Base-by-base conservation (phyloP, 345 rosid species). In the Pistacia vera region DNA sequence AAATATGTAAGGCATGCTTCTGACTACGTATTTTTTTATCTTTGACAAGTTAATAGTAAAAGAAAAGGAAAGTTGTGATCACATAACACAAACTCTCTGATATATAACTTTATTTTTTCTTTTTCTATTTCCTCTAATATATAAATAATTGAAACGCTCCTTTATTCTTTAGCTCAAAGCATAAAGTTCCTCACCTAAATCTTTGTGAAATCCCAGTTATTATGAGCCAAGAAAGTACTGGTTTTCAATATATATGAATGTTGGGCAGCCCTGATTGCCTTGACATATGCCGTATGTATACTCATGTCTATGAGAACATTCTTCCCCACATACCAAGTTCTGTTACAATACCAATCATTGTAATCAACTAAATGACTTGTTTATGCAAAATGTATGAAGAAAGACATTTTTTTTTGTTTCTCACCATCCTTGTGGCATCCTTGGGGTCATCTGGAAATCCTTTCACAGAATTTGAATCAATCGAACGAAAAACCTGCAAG, bases 151-250 rank as follows among this genome's bases (percentile, higher is more conserved):
- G 41, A 25, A 28, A 11, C 0, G 0, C 5, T 41, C 25, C 41
- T 41, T 48, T 25, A 17, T 38, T 62, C 66, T 36, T 49, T 35
- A 63, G 18, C 70, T 25, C n/a, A 67, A 68, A 68, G 59, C 30
- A 54, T 4, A 41, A 41, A 77, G 54, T 71, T 73, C 17, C 84
- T 87, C 74, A 91, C 97, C 98, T 78, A 88, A 68, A 86, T 88
- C 89, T 64, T 74, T 88, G 79, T 95, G 54, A 36, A 76, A 75
- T 90, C 92, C 99, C 99, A 95, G 74, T 87, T 90, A 83, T 74
- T 98, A 95, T 44, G 98, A 93, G 20, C 99, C 99, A 70, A 95
- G 86, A 80, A 95, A 95, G 85, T 95, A 95, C 77, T 95, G 99
- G 76, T 93, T 95, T 86, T 95, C 98, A 2, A 95, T 86, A 78